Evolutionary conservation across 345 rosid genomes (phyloP).

Genomic region (Anastatica hierochuntica): DNA sequence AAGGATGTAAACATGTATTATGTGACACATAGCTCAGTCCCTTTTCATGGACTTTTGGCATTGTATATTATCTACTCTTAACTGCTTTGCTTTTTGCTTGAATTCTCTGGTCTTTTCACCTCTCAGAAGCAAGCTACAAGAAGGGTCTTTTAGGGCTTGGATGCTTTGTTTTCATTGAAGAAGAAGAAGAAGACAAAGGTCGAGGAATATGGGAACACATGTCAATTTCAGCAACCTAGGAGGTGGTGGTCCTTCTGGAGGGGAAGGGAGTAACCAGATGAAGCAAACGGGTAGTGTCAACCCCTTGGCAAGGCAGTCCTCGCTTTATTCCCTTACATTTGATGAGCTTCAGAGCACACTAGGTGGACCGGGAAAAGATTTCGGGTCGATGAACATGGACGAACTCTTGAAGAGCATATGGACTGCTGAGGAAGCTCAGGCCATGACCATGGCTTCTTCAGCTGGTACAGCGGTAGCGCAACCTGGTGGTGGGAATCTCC

Average conservation of each 20-base stretch:
- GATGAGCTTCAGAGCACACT: constrained; percentile 78
- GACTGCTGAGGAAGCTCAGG: constrained; percentile 85
- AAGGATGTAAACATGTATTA: constrained; percentile 8
- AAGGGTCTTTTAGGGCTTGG: background rate
- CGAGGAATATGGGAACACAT: constrained; percentile 39
- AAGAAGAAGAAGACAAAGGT: constrained; percentile 1
- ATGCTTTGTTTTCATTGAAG: constrained; percentile 15
- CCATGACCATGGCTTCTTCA: constrained; percentile 26
- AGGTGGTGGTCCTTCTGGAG: constrained; percentile 29
- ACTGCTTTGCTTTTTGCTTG: background rate
- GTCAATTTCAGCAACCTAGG: constrained; percentile 58
- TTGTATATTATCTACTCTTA: constrained; percentile 8
- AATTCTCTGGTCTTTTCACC: background rate
- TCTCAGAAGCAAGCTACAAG: background rate
- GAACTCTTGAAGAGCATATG: constrained; percentile 81
- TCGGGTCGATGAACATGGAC: constrained; percentile 98
- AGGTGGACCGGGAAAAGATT: constrained; percentile 71
- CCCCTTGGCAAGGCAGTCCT: constrained; percentile 58
- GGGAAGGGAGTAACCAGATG: constrained; percentile 30
- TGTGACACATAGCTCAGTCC: background rate
- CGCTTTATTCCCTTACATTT: constrained; percentile 70
- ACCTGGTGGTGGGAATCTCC: constrained; percentile 48
- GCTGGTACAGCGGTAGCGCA: constrained; percentile 11
- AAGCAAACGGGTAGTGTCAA: constrained; percentile 28
- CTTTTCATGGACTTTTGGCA: constrained; percentile 12